Evolutionary conservation across 2,329 filamentous ascomycete genomes (phyloP), one percentile per base, ranked within the genome.

Genomic region (Bipolaris bicolor): DNA sequence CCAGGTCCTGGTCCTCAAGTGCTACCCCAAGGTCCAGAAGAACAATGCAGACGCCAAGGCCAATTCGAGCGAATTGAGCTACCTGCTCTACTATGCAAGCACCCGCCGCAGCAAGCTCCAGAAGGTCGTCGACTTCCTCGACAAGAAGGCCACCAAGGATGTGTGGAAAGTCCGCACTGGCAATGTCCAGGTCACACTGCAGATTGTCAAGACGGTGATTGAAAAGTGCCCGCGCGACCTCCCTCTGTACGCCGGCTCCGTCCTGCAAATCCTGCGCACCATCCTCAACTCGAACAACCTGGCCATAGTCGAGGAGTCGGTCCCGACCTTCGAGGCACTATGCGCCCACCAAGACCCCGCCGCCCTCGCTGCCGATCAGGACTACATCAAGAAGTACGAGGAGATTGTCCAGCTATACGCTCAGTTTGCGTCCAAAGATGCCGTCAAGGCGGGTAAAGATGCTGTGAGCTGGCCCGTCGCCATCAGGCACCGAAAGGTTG

Each of bases 21-120:
- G 94, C 82, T 99, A 97, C 77, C 95, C 95, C 39, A 90, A 90
- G 67, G 93, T 91, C 63, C 91, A 91, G 64, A 98, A 97, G 80
- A 92, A 91, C 68, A 71, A 76, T 61, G 90, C 93, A 74, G 92
- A 97, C 71, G 92, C 97, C 73, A 96, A 94, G 79, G 93, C 95
- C 43, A 98, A 98, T 79, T 92, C 92, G 65, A 96, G 92, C 79
- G 95, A 99, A 82, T 86, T 99, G 62, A 96, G 92, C 78, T 98
- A 98, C 76, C 86, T 99, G 64, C 87, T 98, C 52, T 98, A 96
- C 84, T 98, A 99, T 82, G 92, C 91, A 60, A 96, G 91, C 74
- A 97, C 93, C 68, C 91, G 94, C 59, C 88, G 92, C 64, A 94
- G 91, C 78, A 99, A 98, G 83, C 88, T 98, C 68, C 91, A 95